Conservation (phyloP, 805 yeast genomes). For the Kurtzmaniella cleridarum region DNA sequence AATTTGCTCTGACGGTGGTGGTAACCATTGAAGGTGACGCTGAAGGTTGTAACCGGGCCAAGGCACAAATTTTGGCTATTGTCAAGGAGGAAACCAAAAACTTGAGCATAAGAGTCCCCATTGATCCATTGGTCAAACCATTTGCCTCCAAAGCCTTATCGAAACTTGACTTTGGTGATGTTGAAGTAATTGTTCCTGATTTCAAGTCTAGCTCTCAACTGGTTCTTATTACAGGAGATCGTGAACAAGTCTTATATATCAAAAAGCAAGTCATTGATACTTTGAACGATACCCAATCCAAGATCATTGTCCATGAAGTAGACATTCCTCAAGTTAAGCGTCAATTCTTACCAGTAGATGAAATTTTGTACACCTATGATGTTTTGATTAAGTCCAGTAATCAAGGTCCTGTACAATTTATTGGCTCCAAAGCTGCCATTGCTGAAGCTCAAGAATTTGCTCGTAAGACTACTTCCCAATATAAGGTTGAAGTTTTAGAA, state of each 20-base stretch:
- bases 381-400: conserved; percentile 58
- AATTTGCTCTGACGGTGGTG: conserved; percentile 52
- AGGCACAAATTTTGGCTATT: conserved; percentile 59
- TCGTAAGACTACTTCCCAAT: conserved; percentile 52
- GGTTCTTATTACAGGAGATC: conserved; percentile 62
- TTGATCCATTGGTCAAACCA: conserved; percentile 40
- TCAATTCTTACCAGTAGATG: conserved; percentile 56
- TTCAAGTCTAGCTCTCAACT: conserved; percentile 28
- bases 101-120: conserved; percentile 44
- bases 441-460: conserved; percentile 59
- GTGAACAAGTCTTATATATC: conserved; percentile 56
- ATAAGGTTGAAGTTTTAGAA: conserved; percentile 64
- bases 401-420: conserved; percentile 50
- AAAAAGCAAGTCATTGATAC: conserved; percentile 45
- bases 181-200: conserved; percentile 33
- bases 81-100: conserved; percentile 70
- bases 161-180: conserved; percentile 15
- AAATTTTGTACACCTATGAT: conserved; percentile 46
- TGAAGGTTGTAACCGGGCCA: conserved; percentile 76
- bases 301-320: conserved; percentile 49
- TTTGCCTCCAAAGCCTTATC: conserved; percentile 34
- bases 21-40: conserved; percentile 77
- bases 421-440: conserved; percentile 56
- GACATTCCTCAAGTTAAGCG: conserved; percentile 66
- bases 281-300: conserved; percentile 39